Conservation (phyloP, 163 green algal genomes). For the Coccomyxa subellipsoidea region DNA sequence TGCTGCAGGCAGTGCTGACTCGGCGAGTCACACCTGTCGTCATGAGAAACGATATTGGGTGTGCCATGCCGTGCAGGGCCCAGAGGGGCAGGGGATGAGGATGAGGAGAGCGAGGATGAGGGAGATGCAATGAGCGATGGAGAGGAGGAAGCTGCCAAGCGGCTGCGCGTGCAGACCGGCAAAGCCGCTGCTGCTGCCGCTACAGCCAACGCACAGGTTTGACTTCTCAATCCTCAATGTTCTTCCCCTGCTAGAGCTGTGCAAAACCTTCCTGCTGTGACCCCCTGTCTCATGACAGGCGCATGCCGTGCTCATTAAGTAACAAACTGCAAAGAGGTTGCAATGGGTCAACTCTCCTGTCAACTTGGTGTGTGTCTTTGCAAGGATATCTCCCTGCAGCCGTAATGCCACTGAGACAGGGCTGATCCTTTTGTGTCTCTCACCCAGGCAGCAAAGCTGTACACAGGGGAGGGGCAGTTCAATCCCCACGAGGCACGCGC, state of each 20-base stretch:
- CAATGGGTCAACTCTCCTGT: too few species aligned
- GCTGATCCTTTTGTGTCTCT: not conserved
- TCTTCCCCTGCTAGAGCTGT: too few species aligned
- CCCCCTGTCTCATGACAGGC: not conserved
- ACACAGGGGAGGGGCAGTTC: slow-evolving; percentile 71
- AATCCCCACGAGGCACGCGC: slow-evolving; percentile 72
- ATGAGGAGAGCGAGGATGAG: slow-evolving; percentile 1
- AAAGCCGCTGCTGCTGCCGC: slow-evolving; percentile 8
- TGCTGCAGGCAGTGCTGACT: too few species aligned
- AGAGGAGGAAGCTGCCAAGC: not conserved
- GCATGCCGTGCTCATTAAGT: too few species aligned
- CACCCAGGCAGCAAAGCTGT: slow-evolving; percentile 62
- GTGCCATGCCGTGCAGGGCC: not conserved
- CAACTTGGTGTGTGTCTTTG: too few species aligned
- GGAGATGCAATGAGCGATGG: slow-evolving; percentile 3
- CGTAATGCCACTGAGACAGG: not conserved
- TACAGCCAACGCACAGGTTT: not conserved
- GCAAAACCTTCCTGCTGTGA: not conserved
- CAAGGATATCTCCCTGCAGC: too few species aligned
- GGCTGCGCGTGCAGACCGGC: not conserved
- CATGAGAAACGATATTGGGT: too few species aligned
- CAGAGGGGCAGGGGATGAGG: not conserved
- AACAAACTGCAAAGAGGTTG: too few species aligned
- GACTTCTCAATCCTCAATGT: not conserved
- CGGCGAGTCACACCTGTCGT: too few species aligned